Percentiles rank a stretch among this genome's conserved stretches.
Evolutionary conservation across 176 grass and related monocot species (phyloP).

Genomic region (Ensete ventricosum): DNA sequence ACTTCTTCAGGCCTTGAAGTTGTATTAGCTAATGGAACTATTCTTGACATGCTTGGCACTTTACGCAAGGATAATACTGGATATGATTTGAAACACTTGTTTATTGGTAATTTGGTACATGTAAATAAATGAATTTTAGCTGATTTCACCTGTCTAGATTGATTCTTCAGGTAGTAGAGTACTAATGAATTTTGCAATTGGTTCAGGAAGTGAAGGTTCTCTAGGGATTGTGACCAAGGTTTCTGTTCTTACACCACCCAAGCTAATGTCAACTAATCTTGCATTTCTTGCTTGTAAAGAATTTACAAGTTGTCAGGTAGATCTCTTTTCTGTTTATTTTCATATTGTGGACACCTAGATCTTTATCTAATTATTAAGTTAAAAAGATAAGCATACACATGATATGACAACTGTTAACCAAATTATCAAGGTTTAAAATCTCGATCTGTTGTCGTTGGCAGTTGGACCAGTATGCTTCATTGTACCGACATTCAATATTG

Average conservation of each 20-base stretch:
- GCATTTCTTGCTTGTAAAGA: slow-evolving; percentile 93
- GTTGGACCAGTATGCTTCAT: no score
- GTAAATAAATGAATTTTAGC: slow-evolving; percentile 3
- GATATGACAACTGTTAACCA: background rate
- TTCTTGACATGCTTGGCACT: slow-evolving; percentile 89
- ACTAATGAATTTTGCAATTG: background rate
- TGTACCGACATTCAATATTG: no score
- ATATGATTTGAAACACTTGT: slow-evolving; percentile 95
- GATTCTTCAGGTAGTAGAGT: background rate
- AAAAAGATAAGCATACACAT: background rate
- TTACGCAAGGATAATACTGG: slow-evolving; percentile 97
- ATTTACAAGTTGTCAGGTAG: slow-evolving; percentile 83
- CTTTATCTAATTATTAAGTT: background rate
- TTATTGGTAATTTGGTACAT: slow-evolving; percentile 62
- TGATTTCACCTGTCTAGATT: background rate
- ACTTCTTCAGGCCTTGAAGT: slow-evolving; percentile 64
- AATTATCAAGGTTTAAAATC: no score
- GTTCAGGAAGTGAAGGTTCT: slow-evolving; percentile 89
- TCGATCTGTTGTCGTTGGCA: no score
- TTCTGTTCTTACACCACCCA: slow-evolving; percentile 81
- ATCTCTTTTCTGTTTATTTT: background rate
- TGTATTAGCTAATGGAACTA: slow-evolving; percentile 80
- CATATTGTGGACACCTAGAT: background rate
- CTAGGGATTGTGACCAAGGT: slow-evolving; percentile 87
- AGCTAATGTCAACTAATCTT: slow-evolving; percentile 70